phyloP scores from a whole-genome alignment of 2,329 filamentous ascomycete genomes.

The Rhynchosporium secalis region DNA sequence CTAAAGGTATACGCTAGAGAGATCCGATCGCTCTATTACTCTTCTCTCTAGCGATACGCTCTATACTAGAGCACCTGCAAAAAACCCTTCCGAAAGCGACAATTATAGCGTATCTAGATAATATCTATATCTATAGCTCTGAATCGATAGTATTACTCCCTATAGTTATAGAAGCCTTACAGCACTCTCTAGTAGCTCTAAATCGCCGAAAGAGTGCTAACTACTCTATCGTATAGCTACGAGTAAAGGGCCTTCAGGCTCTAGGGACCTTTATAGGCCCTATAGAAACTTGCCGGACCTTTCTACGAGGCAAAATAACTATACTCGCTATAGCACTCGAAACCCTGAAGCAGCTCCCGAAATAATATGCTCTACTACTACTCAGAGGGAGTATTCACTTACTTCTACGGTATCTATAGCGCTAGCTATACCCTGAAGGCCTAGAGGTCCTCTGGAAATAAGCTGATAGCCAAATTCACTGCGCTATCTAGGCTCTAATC shows the following conservation, averaged over 20 bases:
- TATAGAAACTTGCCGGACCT: not conserved
- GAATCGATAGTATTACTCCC: no score
- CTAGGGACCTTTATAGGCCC: no score
- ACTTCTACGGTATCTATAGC: no score
- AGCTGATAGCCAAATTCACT: no score
- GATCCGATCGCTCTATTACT: not conserved
- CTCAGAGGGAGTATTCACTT: no score
- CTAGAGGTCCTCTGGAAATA: no score
- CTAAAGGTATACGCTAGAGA: not conserved
- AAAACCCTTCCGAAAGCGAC: not conserved
- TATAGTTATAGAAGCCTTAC: not conserved
- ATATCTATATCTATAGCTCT: not conserved
- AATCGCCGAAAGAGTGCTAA: not conserved
- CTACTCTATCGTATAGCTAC: not conserved
- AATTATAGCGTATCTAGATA: not conserved
- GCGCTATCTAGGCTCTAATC: no score
- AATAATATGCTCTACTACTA: no score
- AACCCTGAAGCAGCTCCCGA: not conserved
- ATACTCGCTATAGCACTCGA: not conserved
- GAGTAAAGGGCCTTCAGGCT: not conserved
- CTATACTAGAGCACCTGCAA: not conserved
- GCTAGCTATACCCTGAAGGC: no score
- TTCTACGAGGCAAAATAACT: not conserved
- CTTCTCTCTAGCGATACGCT: not conserved
- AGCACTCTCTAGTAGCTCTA: not conserved